Conservation (phyloP, 179 eudicot species). For the Actinidia chinensis region DNA sequence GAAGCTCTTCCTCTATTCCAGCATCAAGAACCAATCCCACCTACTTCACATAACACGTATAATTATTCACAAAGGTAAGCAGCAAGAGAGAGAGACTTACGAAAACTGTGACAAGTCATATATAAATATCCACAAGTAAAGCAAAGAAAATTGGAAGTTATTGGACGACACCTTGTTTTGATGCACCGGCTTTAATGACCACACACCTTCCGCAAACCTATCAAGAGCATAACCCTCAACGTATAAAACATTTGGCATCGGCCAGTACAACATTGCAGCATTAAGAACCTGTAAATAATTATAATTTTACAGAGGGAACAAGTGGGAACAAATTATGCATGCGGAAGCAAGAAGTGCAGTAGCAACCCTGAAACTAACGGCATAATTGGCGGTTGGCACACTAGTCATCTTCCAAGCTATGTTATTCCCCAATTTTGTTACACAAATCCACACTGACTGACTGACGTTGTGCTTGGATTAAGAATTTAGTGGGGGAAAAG, state of each 20-base stretch:
- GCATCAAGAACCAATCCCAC: slow-evolving; percentile 91
- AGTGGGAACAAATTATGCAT: neutral
- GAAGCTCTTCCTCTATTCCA: slow-evolving; percentile 77
- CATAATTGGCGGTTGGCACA: neutral
- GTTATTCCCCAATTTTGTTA: neutral
- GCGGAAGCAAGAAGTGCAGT: neutral
- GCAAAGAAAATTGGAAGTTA: slow-evolving; percentile 7
- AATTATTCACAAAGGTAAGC: slow-evolving; percentile 19
- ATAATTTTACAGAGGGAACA: slow-evolving; percentile 5
- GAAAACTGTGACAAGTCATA: neutral
- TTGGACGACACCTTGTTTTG: slow-evolving; percentile 60
- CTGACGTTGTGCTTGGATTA: no score
- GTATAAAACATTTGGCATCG: slow-evolving; percentile 66
- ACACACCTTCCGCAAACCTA: slow-evolving; percentile 75
- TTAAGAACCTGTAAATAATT: slow-evolving; percentile 67
- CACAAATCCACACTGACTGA: no score
- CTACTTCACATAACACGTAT: slow-evolving; percentile 37
- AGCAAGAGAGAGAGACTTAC: neutral
- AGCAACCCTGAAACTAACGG: neutral
- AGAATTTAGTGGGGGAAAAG: no score
- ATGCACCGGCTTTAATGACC: slow-evolving; percentile 86
- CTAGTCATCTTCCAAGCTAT: neutral
- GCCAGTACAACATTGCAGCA: slow-evolving; percentile 98
- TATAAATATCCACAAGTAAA: neutral
- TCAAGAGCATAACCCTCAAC: slow-evolving; percentile 97